Evolutionary conservation across 768 basidiomycete genomes (phyloP), one percentile per base, ranked within the genome.

Genomic region (Leccinum broughii): DNA sequence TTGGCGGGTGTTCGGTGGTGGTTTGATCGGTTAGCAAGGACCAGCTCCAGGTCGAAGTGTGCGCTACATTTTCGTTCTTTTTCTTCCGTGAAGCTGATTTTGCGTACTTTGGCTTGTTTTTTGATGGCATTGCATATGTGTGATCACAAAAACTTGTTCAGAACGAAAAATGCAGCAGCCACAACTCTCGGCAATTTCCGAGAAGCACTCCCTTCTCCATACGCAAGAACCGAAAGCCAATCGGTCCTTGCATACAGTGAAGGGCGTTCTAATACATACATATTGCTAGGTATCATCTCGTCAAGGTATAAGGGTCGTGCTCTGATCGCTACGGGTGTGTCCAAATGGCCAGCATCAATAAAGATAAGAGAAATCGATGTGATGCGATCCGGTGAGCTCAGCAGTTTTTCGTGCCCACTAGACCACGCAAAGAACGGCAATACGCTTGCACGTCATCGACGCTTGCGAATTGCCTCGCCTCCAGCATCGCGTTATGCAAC

Each of bases 11-110:
- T 62, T 77, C 82, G 64, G 82, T 89, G 49, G 83, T 81, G 55
- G 80, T 81, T 10, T 86, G 80, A 74, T 92, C 89, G 41, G 90
- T 85, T 59, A 94, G 78, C 52, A 84, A 80, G 58, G 81, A 78
- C 91, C 91, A 93, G 56, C 83, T 75, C 89, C 75, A 76, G 41
- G 63, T 60, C 67, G 70, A 10, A 60, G 59, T 20, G 61, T 67
- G 71, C 57, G 62, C 58, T 30, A 63, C 66, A 60, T 62, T 35
- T 48, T 55, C 63, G 55, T 56, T 35, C 56, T 53, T 17, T 61
- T 66, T 35, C 39, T 53, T 17, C 61, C 64, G 59, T 32, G 49
- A 61, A 44, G 61, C 63, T 39, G 75, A 75, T 66, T 77, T 80
- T 67, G 81, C 84, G 60, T 75, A 80, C 72, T 85, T 70, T 84